phyloP scores from a whole-genome alignment of 2,329 filamentous ascomycete species.

The Ophiostoma australiae region DNA sequence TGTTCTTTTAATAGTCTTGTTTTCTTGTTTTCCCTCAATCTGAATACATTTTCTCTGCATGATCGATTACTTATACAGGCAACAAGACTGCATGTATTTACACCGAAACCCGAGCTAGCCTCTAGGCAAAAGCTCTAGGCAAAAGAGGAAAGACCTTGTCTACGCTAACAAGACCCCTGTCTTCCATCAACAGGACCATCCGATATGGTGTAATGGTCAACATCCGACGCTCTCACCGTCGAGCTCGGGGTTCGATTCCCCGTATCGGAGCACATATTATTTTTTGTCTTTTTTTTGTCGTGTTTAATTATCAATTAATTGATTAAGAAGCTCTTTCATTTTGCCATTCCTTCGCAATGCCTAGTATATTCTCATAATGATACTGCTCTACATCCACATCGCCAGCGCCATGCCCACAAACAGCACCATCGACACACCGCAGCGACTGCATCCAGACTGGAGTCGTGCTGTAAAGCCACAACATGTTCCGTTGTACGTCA shows the following conservation, averaged over 20 bases:
- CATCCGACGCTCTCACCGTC: conserved; percentile 19
- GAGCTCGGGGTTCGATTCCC: conserved; percentile 19
- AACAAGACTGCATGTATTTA: neutral
- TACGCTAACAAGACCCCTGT: neutral
- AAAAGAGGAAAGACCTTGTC: too few species aligned
- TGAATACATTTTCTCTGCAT: too few species aligned
- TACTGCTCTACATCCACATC: neutral
- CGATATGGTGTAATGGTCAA: conserved; percentile 19
- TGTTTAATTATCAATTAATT: neutral
- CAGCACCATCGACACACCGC: neutral
- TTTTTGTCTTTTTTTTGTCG: neutral
- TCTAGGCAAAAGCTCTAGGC: neutral
- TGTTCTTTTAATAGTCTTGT: too few species aligned
- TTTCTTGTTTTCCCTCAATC: too few species aligned
- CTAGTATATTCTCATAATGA: neutral
- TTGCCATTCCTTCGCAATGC: neutral
- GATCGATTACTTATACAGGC: neutral
- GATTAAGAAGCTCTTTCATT: neutral
- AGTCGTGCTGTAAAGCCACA: conserved; percentile 43
- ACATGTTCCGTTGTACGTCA: conserved; percentile 59
- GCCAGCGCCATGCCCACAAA: neutral
- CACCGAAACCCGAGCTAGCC: neutral
- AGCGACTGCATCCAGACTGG: neutral
- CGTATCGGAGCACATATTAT: conserved; percentile 16
- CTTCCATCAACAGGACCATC: conserved; percentile 6